Base-by-base conservation (phyloP, 2,329 filamentous ascomycete genomes). In the Sarocladium kiliense region DNA sequence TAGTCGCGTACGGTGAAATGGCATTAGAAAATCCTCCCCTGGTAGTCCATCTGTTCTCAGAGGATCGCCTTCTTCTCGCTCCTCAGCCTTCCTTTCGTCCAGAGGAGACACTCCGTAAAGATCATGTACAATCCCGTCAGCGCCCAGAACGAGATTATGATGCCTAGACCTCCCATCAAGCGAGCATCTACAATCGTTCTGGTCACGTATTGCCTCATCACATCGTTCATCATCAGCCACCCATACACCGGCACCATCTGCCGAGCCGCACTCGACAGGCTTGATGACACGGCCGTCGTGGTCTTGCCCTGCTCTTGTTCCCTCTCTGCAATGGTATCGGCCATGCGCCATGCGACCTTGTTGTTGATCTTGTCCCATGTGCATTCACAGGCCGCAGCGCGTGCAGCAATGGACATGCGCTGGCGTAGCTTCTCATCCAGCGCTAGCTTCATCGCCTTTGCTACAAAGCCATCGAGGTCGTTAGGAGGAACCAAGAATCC, bases 301-400 rank as follows among this genome's bases (percentile, higher is more conserved):
- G 9, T 21, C 12, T 55, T 56, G 3, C 59, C 59, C 54, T 61
- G 57, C 55, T 72, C 72, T 25, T 60, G 64, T 49, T 71, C 68
- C 21, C 78, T 68, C 45, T 78, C 72, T 16, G 75, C 71, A 50
- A 82, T 78, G n/a, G 71, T 72, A 53, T 80, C 76, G 2, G 77
- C 71, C 70, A 88, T 81, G 56, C 81, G 78, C 77, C 82, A 83
- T 2, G 86, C 86, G 1, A 87, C 85, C 50, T 80, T 81, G 62
- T 86, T 86, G 70, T 87, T 86, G 67, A 88, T 86, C 69, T 80
- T 85, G 57, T 87, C 84, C 86, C 86, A 89, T 0, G 84, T 88
- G 2, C 81, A 84, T 50, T 84, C 76, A 57, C 80, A 79, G 0
- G 85, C 86, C 58, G 84, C 79, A 19, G 66, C 64, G 54, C 84